A percentile compares a stretch with the other conserved stretches of the same genome.
Evolutionary conservation across 2,329 filamentous ascomycete genomes (phyloP).

Genomic region (Pseudocercospora macadamiae): DNA sequence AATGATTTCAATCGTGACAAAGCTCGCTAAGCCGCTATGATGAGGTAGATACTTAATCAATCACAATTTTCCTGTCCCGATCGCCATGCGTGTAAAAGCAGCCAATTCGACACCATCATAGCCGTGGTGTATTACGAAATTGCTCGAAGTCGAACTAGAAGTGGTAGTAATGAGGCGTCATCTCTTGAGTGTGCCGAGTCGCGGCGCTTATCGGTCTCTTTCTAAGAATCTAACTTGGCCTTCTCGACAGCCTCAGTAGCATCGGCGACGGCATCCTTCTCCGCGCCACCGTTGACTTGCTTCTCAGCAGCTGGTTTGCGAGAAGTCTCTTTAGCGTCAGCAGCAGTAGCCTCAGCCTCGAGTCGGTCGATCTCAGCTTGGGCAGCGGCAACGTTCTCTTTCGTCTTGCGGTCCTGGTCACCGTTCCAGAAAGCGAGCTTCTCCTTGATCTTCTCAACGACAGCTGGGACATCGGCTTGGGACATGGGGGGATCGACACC

Average conservation of each 20-base stretch:
- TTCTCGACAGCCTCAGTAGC: constrained; percentile 63
- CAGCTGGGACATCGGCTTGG: constrained; percentile 75
- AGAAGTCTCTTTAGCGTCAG: constrained; percentile 43
- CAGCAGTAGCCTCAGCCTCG: constrained; percentile 67
- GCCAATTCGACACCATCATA: no score
- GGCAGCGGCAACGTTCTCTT: constrained; percentile 93
- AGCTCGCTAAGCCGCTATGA: background rate
- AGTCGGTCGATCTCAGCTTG: constrained; percentile 92
- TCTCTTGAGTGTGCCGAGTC: no score
- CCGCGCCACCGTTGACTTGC: constrained; percentile 58
- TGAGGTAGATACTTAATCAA: no score
- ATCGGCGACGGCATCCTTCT: constrained; percentile 63
- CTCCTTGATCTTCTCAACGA: constrained; percentile 85
- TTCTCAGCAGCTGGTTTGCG: constrained; percentile 50
- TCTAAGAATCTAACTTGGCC: constrained; percentile 60
- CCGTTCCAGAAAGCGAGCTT: constrained; percentile 91
- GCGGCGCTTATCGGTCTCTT: constrained; percentile 10
- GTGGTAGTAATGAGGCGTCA: no score
- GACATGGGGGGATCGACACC: constrained; percentile 87
- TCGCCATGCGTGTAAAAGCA: background rate
- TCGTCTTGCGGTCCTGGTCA: constrained; percentile 85
- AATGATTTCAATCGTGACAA: background rate
- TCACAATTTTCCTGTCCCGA: background rate
- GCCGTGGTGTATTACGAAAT: no score
- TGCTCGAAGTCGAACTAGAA: no score